These are phyloP conservation scores for Apiospora saccharicola DNA, from an alignment of 2,329 filamentous ascomycete species.

Conservation along the genomic window DNA sequence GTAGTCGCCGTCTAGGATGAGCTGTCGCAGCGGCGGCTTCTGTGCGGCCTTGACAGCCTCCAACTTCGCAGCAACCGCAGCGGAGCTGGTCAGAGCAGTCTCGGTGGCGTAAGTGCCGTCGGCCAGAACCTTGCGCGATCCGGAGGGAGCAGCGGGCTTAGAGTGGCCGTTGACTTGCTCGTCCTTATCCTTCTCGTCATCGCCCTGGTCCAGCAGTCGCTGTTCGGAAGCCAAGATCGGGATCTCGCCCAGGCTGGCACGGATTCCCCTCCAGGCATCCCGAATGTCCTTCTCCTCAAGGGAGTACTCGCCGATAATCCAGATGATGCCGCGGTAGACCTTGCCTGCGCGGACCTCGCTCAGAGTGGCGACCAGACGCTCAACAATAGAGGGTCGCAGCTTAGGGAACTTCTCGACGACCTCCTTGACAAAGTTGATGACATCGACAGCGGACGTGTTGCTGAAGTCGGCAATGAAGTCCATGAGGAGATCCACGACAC, in stretches of 20 bases:
- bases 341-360: conserved; percentile 95
- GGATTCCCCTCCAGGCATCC: conserved; percentile 96
- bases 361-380: conserved; percentile 86
- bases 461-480: conserved; percentile 99
- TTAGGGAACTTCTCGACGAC: conserved; percentile 98
- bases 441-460: conserved; percentile 94
- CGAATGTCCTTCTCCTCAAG: conserved; percentile 92
- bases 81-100: conserved; percentile 92
- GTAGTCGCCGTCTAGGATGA: conserved; percentile 97
- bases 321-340: conserved; percentile 94
- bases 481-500: conserved; percentile 96
- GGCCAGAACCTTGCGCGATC: conserved; percentile 89
- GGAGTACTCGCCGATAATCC: conserved; percentile 98
- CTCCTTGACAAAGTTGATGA: conserved; percentile 98
- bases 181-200: conserved; percentile 68
- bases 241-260: conserved; percentile 93
- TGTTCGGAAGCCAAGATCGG: conserved; percentile 96
- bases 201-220: conserved; percentile 84
- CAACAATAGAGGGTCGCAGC: conserved; percentile 85
- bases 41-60: conserved; percentile 97
- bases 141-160: conserved; percentile 77
- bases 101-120: conserved; percentile 98
- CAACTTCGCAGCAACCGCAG: conserved; percentile 85
- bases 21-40: conserved; percentile 92
- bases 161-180: conserved; percentile 81